Evolutionary conservation across 2,329 filamentous ascomycete genomes (phyloP).

Genomic region (Nigrograna mackinnonii): DNA sequence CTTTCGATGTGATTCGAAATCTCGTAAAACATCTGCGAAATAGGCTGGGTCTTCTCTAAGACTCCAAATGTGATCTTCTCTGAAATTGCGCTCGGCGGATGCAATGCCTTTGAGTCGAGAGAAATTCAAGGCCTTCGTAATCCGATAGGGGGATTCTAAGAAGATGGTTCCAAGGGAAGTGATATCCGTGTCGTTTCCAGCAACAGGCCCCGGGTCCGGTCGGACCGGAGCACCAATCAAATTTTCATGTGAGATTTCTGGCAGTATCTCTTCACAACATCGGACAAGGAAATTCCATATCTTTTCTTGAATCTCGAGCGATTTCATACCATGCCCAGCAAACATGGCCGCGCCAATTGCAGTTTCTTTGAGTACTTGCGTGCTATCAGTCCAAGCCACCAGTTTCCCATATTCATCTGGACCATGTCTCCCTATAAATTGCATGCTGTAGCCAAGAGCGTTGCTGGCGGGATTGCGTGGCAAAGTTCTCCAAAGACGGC

Average conservation of each 20-base stretch:
- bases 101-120: constrained; percentile 31
- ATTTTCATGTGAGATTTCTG: constrained; percentile 41
- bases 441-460: too few species aligned
- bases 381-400: constrained; percentile 33
- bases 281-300: constrained; percentile 52
- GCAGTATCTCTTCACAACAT: constrained; percentile 53
- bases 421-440: too few species aligned
- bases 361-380: constrained; percentile 35
- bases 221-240: neutral
- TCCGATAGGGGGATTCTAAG: constrained; percentile 56
- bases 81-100: neutral
- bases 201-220: neutral
- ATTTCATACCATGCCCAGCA: constrained; percentile 50
- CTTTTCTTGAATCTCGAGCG: constrained; percentile 55
- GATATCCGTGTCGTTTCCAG: neutral
- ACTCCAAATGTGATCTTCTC: constrained; percentile 32
- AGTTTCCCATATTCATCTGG: constrained; percentile 40
- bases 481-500: too few species aligned
- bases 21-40: constrained; percentile 51
- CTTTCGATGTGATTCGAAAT: constrained; percentile 51
- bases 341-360: constrained; percentile 36
- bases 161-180: neutral
- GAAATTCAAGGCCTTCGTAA: constrained; percentile 53
- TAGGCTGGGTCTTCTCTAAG: constrained; percentile 64
- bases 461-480: too few species aligned